Conservation (phyloP, 2,329 filamentous ascomycete genomes). For the Fusarium decemcellulare region DNA sequence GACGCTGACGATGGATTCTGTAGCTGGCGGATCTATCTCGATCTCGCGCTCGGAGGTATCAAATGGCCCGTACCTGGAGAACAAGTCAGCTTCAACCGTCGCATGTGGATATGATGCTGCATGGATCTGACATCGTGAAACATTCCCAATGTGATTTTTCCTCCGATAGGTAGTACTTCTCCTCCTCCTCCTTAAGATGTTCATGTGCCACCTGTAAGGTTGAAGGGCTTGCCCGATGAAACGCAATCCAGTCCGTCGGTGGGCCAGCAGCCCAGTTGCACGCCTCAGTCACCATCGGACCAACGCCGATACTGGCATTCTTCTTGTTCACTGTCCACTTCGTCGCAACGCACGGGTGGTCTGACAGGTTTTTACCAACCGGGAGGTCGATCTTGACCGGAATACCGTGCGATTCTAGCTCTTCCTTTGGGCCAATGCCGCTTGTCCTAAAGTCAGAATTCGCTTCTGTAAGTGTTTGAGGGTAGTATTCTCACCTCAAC, state of each 20-base stretch:
- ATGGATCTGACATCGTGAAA: not conserved
- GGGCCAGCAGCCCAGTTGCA: not conserved
- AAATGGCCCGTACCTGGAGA: not conserved
- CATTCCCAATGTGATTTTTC: not conserved
- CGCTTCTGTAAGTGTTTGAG: no score
- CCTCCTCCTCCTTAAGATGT: not conserved
- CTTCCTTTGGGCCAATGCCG: not conserved
- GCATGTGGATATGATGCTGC: no score
- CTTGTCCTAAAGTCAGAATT: not conserved
- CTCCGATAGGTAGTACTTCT: not conserved
- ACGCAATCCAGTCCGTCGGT: not conserved
- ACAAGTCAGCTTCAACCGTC: not conserved
- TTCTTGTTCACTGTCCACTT: conserved; percentile 1
- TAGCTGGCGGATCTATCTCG: not conserved
- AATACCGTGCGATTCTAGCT: not conserved
- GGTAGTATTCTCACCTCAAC: not conserved
- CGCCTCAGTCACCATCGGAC: not conserved
- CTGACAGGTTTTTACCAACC: not conserved
- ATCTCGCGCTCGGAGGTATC: not conserved
- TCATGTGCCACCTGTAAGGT: not conserved
- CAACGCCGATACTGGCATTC: not conserved
- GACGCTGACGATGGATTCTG: conserved; percentile 1
- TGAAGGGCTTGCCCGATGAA: not conserved
- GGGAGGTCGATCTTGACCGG: not conserved
- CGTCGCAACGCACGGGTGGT: not conserved